A percentile compares a stretch with the other conserved stretches of the same genome.
phyloP scores from a whole-genome alignment of 202 grass and related monocot genomes.

The Saccharum hybrid region DNA sequence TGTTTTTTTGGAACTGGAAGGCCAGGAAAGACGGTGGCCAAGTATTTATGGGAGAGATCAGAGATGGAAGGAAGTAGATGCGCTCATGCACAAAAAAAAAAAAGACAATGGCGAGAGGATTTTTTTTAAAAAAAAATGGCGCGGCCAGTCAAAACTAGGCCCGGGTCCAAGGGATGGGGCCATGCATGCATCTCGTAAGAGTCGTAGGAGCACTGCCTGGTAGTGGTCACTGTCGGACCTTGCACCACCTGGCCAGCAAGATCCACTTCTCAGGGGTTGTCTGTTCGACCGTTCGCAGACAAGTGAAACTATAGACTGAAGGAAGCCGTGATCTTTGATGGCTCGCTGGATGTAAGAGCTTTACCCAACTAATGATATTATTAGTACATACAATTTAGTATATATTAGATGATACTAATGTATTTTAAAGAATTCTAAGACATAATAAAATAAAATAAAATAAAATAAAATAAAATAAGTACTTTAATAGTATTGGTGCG shows the following conservation, averaged over 20 bases:
- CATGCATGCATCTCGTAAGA: not conserved
- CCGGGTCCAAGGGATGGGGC: slow-evolving; percentile 42
- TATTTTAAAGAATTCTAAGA: too few species aligned
- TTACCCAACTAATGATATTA: too few species aligned
- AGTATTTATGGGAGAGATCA: not conserved
- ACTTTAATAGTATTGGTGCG: too few species aligned
- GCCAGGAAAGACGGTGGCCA: not conserved
- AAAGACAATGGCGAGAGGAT: not conserved
- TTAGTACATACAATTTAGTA: too few species aligned
- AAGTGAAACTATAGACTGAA: not conserved
- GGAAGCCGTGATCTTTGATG: too few species aligned
- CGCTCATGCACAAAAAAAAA: slow-evolving; percentile 16
- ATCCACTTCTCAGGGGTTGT: slow-evolving; percentile 18
- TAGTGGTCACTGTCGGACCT: not conserved
- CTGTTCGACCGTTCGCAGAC: slow-evolving; percentile 8
- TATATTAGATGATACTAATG: too few species aligned
- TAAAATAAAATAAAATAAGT: too few species aligned
- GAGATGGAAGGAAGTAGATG: not conserved
- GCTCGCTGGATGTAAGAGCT: too few species aligned
- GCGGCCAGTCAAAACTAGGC: slow-evolving; percentile 39
- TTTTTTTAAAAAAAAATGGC: not conserved
- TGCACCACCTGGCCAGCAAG: too few species aligned
- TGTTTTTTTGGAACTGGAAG: slow-evolving; percentile 38
- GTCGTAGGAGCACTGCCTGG: too few species aligned
- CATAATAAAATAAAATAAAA: too few species aligned